Evolutionary conservation across 129 eudicot species (phyloP).

Genomic region (Lonicera japonica): DNA sequence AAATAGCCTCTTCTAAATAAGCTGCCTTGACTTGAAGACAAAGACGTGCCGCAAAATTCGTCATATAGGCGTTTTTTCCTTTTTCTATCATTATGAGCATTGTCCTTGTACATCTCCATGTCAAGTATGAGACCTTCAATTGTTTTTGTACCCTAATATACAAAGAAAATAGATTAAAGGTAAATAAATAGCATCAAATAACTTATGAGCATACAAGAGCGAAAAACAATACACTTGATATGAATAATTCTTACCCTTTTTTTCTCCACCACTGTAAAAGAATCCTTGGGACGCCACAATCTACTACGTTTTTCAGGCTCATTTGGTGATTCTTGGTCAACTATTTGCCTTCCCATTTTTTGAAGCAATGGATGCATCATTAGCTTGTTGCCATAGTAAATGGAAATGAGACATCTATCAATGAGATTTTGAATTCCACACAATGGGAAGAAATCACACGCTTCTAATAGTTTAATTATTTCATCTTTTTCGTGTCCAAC

Average conservation of each 20-base stretch:
- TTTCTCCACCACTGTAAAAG: slow-evolving; percentile 23
- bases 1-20: not conserved
- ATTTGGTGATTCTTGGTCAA: slow-evolving; percentile 16
- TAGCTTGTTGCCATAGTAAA: not conserved
- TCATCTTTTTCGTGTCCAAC: slow-evolving; percentile 10
- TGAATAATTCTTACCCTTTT: slow-evolving; percentile 13
- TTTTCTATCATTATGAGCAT: not conserved
- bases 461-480: slow-evolving; percentile 14
- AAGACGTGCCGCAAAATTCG: not conserved
- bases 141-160: slow-evolving; percentile 18
- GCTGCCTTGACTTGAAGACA: not conserved
- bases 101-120: slow-evolving; percentile 9
- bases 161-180: not conserved
- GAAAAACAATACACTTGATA: no score
- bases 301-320: slow-evolving; percentile 18
- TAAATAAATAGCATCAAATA: not conserved
- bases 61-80: not conserved
- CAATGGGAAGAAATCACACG: slow-evolving; percentile 12
- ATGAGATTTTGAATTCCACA: slow-evolving; percentile 25
- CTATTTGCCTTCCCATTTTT: slow-evolving; percentile 25
- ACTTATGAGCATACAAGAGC: not conserved
- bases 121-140: slow-evolving; percentile 28
- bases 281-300: slow-evolving; percentile 20
- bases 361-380: slow-evolving; percentile 31
- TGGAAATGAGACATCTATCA: slow-evolving; percentile 21